Percentiles rank a stretch among this genome's conserved stretches.
phyloP scores from a whole-genome alignment of 805 yeast genomes.

The Pachysolen tannophilus region DNA sequence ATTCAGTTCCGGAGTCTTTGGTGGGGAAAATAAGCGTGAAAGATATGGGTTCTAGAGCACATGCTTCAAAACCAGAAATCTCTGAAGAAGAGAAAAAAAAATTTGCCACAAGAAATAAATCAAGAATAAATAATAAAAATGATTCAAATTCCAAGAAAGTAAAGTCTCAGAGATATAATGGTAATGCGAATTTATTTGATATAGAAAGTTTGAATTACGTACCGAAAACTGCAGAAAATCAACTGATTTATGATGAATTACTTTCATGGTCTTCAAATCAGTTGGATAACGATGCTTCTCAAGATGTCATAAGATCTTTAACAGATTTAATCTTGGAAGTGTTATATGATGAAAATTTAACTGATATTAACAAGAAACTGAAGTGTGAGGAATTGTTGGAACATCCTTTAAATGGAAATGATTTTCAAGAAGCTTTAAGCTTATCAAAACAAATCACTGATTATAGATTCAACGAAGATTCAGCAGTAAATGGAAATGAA shows the following conservation, averaged over 20 bases:
- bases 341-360: conserved; percentile 36
- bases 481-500: conserved; percentile 33
- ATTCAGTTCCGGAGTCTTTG: conserved; percentile 65
- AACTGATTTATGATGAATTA: conserved; percentile 45
- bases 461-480: conserved; percentile 21
- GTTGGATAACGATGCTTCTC: conserved; percentile 67
- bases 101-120: conserved; percentile 6
- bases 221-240: conserved; percentile 51
- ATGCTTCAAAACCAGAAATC: conserved; percentile 13
- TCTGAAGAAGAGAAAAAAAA: conserved; percentile 14
- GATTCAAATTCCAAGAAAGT: conserved; percentile 10
- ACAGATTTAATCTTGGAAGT: conserved; percentile 56
- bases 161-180: conserved; percentile 7
- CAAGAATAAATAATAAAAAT: conserved; percentile 1
- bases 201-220: conserved; percentile 49
- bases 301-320: conserved; percentile 62
- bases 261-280: conserved; percentile 47
- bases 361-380: conserved; percentile 36
- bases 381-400: conserved; percentile 45
- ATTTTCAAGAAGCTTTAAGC: conserved; percentile 36
- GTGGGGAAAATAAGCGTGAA: conserved; percentile 56
- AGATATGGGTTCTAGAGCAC: conserved; percentile 59
- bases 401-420: conserved; percentile 28
- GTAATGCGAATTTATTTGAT: conserved; percentile 15
- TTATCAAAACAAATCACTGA: conserved; percentile 44